Base-by-base conservation (phyloP, 2,329 filamentous ascomycete genomes). In the Microsporum canis region DNA sequence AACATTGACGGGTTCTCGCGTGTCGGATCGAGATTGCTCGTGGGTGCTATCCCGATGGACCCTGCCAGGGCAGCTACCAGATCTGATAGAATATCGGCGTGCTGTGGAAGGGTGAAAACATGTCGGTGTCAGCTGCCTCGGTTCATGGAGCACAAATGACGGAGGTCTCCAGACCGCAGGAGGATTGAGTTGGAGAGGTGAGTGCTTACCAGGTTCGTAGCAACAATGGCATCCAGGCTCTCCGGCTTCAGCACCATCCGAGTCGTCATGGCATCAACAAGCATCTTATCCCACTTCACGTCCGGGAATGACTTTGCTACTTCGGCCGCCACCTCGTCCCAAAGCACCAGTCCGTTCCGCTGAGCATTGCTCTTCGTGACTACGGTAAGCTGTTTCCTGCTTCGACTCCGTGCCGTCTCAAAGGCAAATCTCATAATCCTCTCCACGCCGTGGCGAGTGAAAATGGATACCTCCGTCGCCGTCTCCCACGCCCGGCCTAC, bases 21-120 rank as follows among this genome's bases (percentile, higher is more conserved):
- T 1, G 80, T 84, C 0, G 86, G 85, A 65, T 88, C 85, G 0
- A 88, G 76, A 66, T 88, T 88, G 57, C 79, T 83, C 0, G 85
- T 88, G 2, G 86, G 85, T 2, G 86, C 86, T 62, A 89, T 88
- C 6, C 87, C 86, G 63, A 89, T 88, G 1, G 82, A 85, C 0
- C 86, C 86, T 2, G 86, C 86, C 5, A 88, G 75, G 0, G 85
- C 84, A 12, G 87, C 86, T 4, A 86, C 87, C 23, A 89, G 76
- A 67, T 89, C 86, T 0, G 85, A 87, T 3, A 89, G 79, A 57
- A 88, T 87, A 64, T 88, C 85, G 4, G 84, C 84, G 71, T 80
- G 70, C 68, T 74, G 53, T 36, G 0, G 45, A 73, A 70, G 67
- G 10, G 5, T 23, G 31, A 36, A n/a, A 43, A 5, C 39, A 43